Percentiles rank a stretch among this genome's conserved stretches.
Conservation (phyloP, 2,329 filamentous ascomycete species). For the Emericellopsis atlantica region DNA sequence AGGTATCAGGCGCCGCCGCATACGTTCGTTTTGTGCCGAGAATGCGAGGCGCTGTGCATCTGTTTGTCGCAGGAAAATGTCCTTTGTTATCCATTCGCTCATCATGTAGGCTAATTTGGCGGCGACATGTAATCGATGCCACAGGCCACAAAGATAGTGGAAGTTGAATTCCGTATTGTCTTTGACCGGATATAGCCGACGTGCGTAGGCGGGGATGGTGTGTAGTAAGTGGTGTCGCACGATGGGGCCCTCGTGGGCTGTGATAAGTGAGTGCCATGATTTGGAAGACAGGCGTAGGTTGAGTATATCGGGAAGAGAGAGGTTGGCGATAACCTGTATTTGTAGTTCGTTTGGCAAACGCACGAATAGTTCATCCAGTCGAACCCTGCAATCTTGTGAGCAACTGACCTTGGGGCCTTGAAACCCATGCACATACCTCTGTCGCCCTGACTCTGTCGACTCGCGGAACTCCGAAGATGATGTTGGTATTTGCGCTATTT, state of each 20-base stretch:
- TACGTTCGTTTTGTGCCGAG: slow-evolving; percentile 46
- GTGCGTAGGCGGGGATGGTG: slow-evolving; percentile 47
- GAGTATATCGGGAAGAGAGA: slow-evolving; percentile 48
- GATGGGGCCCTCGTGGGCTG: slow-evolving; percentile 47
- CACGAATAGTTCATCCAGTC: slow-evolving; percentile 45
- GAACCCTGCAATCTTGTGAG: slow-evolving; percentile 15
- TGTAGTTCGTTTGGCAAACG: slow-evolving; percentile 49
- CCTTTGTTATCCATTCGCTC: slow-evolving; percentile 52
- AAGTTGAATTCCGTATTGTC: slow-evolving; percentile 36
- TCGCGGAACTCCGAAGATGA: slow-evolving; percentile 14
- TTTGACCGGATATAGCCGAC: slow-evolving; percentile 41
- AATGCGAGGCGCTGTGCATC: slow-evolving; percentile 43
- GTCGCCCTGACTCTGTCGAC: slow-evolving; percentile 10
- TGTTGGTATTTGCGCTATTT: slow-evolving; percentile 8
- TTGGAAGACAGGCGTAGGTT: slow-evolving; percentile 45
- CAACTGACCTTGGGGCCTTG: too few species aligned
- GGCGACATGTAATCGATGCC: slow-evolving; percentile 53
- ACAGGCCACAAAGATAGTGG: slow-evolving; percentile 50
- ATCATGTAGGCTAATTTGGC: slow-evolving; percentile 49
- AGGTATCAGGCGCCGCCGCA: slow-evolving; percentile 51
- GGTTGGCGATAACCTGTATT: slow-evolving; percentile 45
- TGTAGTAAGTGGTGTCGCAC: slow-evolving; percentile 47
- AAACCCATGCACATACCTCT: too few species aligned
- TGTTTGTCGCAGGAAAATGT: slow-evolving; percentile 48
- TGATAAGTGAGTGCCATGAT: slow-evolving; percentile 46